Conservation (phyloP, 345 rosid species). For the Citrus medica region DNA sequence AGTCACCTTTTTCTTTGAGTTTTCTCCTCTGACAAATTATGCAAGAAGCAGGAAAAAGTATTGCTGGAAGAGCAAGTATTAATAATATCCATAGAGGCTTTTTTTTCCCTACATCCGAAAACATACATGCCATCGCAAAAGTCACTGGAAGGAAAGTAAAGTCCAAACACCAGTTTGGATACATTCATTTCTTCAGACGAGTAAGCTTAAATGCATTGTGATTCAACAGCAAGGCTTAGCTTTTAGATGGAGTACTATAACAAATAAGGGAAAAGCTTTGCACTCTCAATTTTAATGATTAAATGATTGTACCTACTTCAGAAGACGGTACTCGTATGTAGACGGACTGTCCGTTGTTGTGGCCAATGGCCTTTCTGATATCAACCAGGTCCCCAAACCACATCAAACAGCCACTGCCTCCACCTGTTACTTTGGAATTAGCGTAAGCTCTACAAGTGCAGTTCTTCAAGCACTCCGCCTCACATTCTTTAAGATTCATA, state of each 20-base stretch:
- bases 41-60: background rate
- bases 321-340: slow-evolving; percentile 22
- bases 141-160: background rate
- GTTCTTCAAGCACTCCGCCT: slow-evolving; percentile 17
- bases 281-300: too few relatives aligned
- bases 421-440: slow-evolving; percentile 3
- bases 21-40: background rate
- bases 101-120: background rate
- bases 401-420: slow-evolving; percentile 37
- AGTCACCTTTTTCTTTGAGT: slow-evolving; percentile 4
- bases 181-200: too few relatives aligned
- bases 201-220: background rate
- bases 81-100: background rate
- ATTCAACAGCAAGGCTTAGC: too few relatives aligned
- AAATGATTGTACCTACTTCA: slow-evolving; percentile 15
- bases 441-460: slow-evolving; percentile 36
- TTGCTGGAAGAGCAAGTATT: background rate
- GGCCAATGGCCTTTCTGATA: background rate
- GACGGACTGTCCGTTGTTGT: slow-evolving; percentile 20
- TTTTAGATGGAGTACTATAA: too few relatives aligned
- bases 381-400: slow-evolving; percentile 34
- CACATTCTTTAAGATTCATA: slow-evolving; percentile 27
- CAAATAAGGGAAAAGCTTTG: too few relatives aligned
- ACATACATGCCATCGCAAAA: background rate
- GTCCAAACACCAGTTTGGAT: too few relatives aligned